phyloP scores from a whole-genome alignment of 257 asterid species.

The Solanum acaule region DNA sequence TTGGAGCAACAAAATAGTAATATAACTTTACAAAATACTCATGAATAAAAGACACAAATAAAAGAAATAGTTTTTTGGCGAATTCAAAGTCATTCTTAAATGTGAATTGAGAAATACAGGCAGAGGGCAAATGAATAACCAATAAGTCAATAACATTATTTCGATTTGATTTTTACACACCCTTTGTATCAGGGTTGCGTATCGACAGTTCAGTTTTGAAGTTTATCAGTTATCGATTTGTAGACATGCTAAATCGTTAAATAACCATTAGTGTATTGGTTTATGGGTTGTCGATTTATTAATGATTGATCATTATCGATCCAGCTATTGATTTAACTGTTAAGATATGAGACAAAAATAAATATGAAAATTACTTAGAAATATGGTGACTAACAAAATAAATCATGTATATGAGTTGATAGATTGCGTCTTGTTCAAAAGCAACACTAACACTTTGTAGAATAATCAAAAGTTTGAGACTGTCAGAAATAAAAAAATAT shows the following conservation, averaged over 20 bases:
- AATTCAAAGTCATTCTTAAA: background rate
- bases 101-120: background rate
- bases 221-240: too few relatives aligned
- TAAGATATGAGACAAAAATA: too few relatives aligned
- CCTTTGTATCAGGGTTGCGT: background rate
- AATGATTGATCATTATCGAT: too few relatives aligned
- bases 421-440: background rate
- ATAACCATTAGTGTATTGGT: background rate
- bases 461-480: background rate
- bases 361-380: background rate
- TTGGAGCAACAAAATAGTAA: too few relatives aligned
- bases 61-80: background rate
- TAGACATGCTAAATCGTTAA: background rate
- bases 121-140: background rate
- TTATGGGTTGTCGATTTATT: background rate
- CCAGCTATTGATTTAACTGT: background rate
- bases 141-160: background rate
- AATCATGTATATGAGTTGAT: too few relatives aligned
- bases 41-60: background rate
- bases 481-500: too few relatives aligned
- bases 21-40: too few relatives aligned
- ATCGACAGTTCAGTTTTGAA: rapidly evolving
- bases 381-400: background rate
- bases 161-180: too few relatives aligned
- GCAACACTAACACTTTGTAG: background rate